Evolutionary conservation across 805 yeast genomes (phyloP), one percentile per base, ranked within the genome.

Genomic region (Cyberlindnera euphorbiae): DNA sequence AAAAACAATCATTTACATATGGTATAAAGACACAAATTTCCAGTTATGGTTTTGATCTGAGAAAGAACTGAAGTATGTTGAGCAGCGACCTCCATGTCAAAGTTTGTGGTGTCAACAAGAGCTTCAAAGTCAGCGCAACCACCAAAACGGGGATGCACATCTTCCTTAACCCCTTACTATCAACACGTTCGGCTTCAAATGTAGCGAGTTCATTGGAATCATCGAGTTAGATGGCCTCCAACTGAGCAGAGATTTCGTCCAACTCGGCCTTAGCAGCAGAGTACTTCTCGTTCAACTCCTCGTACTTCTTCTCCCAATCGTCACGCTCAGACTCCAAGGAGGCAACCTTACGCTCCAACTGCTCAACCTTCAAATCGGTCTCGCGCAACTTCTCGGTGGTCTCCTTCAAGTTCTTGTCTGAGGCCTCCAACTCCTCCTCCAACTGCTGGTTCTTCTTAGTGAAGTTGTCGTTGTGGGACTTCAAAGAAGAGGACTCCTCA

Each of bases 171-270:
- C 22, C 9, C 22, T 19, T 19, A 8, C n/a, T n/a, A n/a, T n/a
- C 15, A 29, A 9, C 24, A 8, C 18, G 26, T 14, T n/a, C 30
- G 9, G 7, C 29, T 10, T 17, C 13, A 17, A 21, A 21, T 21
- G 24, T 24, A 15, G 5, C 26, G 9, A 4, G 11, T 3, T n/a
- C 30, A 1, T 28, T 29, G 10, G 10, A 13, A 9, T 14, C 36
- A n/a, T 10, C 16, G 17, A 53, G 47, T 52, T 53, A 54, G 49
- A 54, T 45, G 19, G 55, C 52, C 68, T 93, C 97, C 66, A 93
- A 82, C 71, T 94, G 96, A 62, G 88, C 87, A 63, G 88, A 82
- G 70, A 93, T 89, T 69, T 89, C 96, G 55, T 93, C 97, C 70
- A 93, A 77, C 69, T 93, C 98, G 51, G 84, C 77, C 75, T 86